phyloP scores from a whole-genome alignment of 768 basidiomycete genomes.

The Rhodotorula kratochvilovae region DNA sequence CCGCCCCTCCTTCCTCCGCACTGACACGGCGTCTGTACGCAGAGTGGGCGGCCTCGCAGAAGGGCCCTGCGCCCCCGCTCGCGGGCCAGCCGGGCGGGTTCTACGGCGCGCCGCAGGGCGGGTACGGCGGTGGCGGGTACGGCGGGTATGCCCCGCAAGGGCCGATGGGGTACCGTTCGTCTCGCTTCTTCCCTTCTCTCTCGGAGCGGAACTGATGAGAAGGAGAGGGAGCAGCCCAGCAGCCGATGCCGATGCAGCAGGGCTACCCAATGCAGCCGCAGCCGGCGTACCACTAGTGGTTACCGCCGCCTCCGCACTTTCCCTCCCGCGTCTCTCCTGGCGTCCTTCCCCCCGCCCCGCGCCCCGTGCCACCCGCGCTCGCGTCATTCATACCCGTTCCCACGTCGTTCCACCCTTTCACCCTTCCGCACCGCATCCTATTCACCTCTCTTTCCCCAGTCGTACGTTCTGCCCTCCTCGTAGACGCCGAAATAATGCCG shows the following conservation, averaged over 20 bases:
- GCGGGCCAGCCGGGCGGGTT: conserved; percentile 13
- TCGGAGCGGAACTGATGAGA: too few relatives aligned
- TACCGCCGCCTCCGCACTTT: too few relatives aligned
- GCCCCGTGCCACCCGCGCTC: neutral
- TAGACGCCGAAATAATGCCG: too few relatives aligned
- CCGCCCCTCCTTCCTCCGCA: neutral
- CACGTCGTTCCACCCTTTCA: too few relatives aligned
- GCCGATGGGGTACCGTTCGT: conserved; percentile 27
- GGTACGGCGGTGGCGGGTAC: conserved; percentile 8
- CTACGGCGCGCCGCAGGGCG: conserved; percentile 5
- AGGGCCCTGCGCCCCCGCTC: conserved; percentile 18
- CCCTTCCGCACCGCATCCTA: too few relatives aligned
- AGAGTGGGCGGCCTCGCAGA: conserved; percentile 25
- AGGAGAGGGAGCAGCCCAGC: conserved; percentile 2
- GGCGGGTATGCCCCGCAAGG: conserved; percentile 10
- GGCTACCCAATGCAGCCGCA: conserved; percentile 5
- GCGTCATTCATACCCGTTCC: neutral
- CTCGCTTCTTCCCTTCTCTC: neutral
- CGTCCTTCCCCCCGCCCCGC: too few relatives aligned
- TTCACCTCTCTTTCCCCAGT: too few relatives aligned
- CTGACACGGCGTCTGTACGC: too few relatives aligned
- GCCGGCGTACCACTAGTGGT: neutral
- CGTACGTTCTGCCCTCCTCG: too few relatives aligned
- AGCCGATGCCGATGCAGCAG: conserved; percentile 23
- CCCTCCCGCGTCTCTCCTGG: too few relatives aligned